Conservation (phyloP, 2,329 filamentous ascomycete species). For the Albifimbria verrucaria region DNA sequence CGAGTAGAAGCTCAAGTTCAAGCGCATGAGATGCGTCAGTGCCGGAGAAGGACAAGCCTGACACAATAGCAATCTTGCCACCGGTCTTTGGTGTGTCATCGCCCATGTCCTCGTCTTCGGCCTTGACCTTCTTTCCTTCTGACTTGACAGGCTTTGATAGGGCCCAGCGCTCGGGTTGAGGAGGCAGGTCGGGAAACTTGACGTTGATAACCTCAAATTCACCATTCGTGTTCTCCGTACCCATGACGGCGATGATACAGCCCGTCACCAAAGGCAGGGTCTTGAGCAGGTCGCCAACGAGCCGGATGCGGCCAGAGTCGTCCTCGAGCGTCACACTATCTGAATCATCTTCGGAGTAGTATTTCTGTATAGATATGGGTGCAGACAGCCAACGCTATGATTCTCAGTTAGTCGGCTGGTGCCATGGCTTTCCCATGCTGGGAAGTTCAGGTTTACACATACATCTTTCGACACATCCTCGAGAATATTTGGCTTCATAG, state of each 20-base stretch:
- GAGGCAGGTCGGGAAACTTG: slow-evolving; percentile 80
- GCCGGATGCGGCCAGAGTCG: slow-evolving; percentile 81
- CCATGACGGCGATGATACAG: slow-evolving; percentile 90
- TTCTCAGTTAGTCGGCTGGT: slow-evolving; percentile 3
- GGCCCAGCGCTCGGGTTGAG: slow-evolving; percentile 78
- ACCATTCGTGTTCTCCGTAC: slow-evolving; percentile 87
- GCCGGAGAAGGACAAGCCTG: slow-evolving; percentile 80
- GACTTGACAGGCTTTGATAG: slow-evolving; percentile 47
- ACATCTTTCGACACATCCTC: slow-evolving; percentile 94
- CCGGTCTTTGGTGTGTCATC: slow-evolving; percentile 32
- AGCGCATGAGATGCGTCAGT: slow-evolving; percentile 69
- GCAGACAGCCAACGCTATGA: slow-evolving; percentile 81
- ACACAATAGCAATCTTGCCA: slow-evolving; percentile 76
- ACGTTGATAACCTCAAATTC: slow-evolving; percentile 91
- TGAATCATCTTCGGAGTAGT: slow-evolving; percentile 58
- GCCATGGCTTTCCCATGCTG: no score
- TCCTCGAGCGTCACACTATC: slow-evolving; percentile 88
- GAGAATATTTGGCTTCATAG: slow-evolving; percentile 90
- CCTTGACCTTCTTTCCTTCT: slow-evolving; percentile 26
- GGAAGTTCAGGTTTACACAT: slow-evolving; percentile 28
- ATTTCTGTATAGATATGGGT: slow-evolving; percentile 73
- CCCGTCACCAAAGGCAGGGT: slow-evolving; percentile 80
- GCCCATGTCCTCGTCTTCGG: slow-evolving; percentile 55
- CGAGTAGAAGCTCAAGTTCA: slow-evolving; percentile 72
- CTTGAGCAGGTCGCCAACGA: slow-evolving; percentile 69